Conservation (phyloP, 805 yeast species). For the Saccharomycopsis selenospora region DNA sequence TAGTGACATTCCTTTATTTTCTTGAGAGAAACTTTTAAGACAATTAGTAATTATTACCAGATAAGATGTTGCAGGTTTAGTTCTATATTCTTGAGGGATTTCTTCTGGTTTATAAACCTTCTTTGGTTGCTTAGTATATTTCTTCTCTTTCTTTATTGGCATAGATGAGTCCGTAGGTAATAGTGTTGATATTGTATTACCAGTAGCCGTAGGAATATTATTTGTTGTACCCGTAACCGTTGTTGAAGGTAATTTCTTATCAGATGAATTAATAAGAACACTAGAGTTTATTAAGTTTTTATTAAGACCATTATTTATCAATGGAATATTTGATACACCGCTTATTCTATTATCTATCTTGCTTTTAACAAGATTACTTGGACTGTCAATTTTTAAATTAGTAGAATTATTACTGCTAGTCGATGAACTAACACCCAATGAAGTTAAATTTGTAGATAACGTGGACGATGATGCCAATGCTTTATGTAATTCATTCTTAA, state of each 20-base stretch:
- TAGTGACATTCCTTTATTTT: slow-evolving; percentile 59
- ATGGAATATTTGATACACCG: not conserved
- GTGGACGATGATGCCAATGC: no score
- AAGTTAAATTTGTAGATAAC: no score
- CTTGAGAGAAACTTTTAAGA: slow-evolving; percentile 48
- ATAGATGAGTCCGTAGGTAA: not conserved
- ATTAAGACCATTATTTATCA: not conserved
- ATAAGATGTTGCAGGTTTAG: slow-evolving; percentile 77
- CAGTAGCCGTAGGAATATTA: not conserved
- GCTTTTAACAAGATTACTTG: no score
- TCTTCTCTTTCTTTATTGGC: slow-evolving; percentile 38
- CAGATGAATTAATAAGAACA: no score
- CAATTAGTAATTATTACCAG: slow-evolving; percentile 78
- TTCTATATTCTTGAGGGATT: slow-evolving; percentile 79
- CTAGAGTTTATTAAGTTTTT: not conserved
- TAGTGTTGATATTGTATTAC: no score
- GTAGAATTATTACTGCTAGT: no score
- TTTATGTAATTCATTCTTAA: no score
- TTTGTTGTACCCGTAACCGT: no score
- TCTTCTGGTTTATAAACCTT: slow-evolving; percentile 71
- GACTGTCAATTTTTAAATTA: no score
- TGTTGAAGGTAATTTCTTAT: no score
- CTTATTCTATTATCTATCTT: not conserved
- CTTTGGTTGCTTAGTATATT: slow-evolving; percentile 47
- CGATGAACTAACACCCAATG: no score